Percentiles rank a stretch among this genome's conserved stretches.
Conservation (phyloP, 129 eudicot genomes). For the Lactuca saligna region DNA sequence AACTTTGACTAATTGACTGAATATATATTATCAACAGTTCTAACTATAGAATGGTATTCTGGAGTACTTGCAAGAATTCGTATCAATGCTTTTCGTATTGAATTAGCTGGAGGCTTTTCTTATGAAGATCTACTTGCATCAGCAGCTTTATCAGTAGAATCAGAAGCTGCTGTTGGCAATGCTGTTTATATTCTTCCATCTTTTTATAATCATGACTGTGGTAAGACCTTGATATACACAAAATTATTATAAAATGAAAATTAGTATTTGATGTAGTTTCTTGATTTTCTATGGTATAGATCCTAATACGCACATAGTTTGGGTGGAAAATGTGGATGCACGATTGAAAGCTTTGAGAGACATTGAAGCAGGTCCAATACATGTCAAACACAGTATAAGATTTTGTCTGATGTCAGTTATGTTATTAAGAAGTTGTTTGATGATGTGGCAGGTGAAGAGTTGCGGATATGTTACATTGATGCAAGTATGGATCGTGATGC, state of each 20-base stretch:
- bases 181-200: constrained; percentile 95
- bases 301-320: constrained; percentile 84
- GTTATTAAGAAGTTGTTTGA: too few relatives aligned
- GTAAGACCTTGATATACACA: constrained; percentile 37
- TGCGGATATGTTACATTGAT: constrained; percentile 90
- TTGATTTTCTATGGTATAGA: constrained; percentile 42
- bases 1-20: constrained; percentile 28
- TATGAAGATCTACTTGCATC: constrained; percentile 71
- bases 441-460: constrained; percentile 69
- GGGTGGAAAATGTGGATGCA: constrained; percentile 79
- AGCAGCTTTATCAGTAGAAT: constrained; percentile 79
- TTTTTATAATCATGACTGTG: constrained; percentile 95
- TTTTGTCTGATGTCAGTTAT: too few relatives aligned
- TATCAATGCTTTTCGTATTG: constrained; percentile 88
- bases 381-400: too few relatives aligned
- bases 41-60: constrained; percentile 76
- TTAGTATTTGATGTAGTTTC: constrained; percentile 17
- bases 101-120: constrained; percentile 54
- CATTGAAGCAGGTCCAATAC: constrained; percentile 66
- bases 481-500: constrained; percentile 89
- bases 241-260: not conserved
- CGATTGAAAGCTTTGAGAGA: constrained; percentile 74
- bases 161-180: constrained; percentile 87
- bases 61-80: constrained; percentile 83
- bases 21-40: constrained; percentile 40